Conservation (phyloP, 768 basidiomycete species). For the Mycena kentingensis region DNA sequence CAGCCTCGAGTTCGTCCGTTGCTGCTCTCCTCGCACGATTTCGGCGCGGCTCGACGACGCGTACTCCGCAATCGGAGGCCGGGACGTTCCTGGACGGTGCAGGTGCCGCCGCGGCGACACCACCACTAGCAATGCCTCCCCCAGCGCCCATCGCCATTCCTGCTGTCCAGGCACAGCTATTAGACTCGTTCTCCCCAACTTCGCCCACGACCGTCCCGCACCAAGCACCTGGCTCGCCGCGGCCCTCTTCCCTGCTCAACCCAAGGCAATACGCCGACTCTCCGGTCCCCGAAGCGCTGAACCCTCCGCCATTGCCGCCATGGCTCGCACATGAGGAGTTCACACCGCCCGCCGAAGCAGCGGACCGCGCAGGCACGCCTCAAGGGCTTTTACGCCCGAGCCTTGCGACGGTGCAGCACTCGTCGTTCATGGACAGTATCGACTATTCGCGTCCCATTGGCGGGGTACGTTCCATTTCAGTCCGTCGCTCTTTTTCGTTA, state of each 20-base stretch:
- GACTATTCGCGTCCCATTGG: conserved; percentile 22
- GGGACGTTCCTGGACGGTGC: neutral
- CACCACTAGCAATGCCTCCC: neutral
- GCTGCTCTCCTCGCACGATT: neutral
- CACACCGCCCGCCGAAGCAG: neutral
- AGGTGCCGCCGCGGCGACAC: neutral
- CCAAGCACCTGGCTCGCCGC: neutral
- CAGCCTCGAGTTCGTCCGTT: neutral
- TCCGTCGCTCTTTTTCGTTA: neutral
- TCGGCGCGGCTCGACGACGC: neutral
- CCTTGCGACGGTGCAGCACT: conserved; percentile 14
- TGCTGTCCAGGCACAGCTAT: no score
- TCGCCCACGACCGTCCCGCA: neutral
- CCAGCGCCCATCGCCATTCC: neutral
- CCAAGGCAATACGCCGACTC: conserved; percentile 4
- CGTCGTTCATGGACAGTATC: conserved; percentile 18
- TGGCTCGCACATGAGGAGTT: neutral
- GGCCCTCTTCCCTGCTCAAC: conserved; percentile 14
- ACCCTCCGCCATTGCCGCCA: neutral
- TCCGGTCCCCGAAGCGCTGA: neutral
- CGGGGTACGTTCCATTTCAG: conserved; percentile 1
- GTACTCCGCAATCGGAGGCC: neutral
- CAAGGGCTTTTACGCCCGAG: conserved; percentile 10
- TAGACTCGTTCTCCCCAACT: neutral
- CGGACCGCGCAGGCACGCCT: neutral